Evolutionary conservation across 2,329 filamentous ascomycete species (phyloP), one percentile per base, ranked within the genome.

Genomic region (Teratosphaeria zuluensis): DNA sequence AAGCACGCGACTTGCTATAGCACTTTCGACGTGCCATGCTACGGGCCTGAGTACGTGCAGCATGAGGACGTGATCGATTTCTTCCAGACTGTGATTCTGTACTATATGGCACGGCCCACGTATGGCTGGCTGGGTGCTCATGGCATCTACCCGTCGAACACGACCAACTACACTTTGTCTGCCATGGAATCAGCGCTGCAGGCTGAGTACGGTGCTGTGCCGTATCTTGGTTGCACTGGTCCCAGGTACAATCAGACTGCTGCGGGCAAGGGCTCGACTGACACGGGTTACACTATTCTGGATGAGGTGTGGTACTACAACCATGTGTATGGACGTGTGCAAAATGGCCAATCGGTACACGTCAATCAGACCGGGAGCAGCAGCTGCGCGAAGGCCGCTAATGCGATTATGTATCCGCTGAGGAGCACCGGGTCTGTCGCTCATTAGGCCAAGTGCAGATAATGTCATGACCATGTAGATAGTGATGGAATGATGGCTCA

Each of bases 301-400:
- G 79, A 70, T 59, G 85, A 88, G 76, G 76, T 85, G 12, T 88
- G 84, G 84, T 88, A 87, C 67, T 87, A 86, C 66, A 78, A 81
- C 69, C 80, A 86, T 70, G 80, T 82, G 1, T 78, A 76, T 58
- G 84, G 84, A 3, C 71, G 77, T 16, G 79, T 83, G 6, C 85
- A 87, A 72, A 72, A 77, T 57, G 76, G 74, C 1, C 70, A 79
- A 48, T 77, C 73, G 9, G 66, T 80, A 28, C 75, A 77, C 4
- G 74, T 78, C 2, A 78, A 80, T 58, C 81, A 74, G 19, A 72
- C 79, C 0, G 77, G 77, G 4, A 66, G 77, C 51, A 80, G 78
- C 28, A 84, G 75, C 62, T 87, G 84, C 67, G 83, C 83, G 5
- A 81, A 76, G 67, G 69, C 77, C 0, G 68, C 75, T 11, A 77